phyloP scores from a whole-genome alignment of 179 eudicot genomes.

The Beta lomatogona region DNA sequence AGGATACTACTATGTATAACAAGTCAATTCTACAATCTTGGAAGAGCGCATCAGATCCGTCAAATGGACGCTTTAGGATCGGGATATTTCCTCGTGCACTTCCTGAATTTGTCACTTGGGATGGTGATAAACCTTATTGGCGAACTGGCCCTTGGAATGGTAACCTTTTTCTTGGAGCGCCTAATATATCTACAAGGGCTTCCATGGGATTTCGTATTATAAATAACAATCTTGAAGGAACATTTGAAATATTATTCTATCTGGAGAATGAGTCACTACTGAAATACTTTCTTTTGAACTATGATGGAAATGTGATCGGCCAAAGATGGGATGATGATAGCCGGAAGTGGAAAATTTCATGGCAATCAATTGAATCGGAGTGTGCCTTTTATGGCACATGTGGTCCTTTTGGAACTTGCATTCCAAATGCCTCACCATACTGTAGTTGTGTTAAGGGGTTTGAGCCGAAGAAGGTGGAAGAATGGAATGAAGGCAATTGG shows the following conservation, averaged over 20 bases:
- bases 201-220: not conserved
- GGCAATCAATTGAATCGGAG: conserved; percentile 12
- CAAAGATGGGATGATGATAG: conserved; percentile 25
- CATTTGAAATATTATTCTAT: not conserved
- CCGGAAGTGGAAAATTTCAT: conserved; percentile 25
- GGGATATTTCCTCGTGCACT: conserved; percentile 1
- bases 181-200: not conserved
- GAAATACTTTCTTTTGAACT: not conserved
- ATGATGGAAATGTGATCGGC: not conserved
- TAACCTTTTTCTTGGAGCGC: conserved; percentile 28
- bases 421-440: conserved; percentile 21
- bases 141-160: conserved; percentile 30
- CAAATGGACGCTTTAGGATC: conserved; percentile 19
- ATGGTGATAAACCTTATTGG: conserved; percentile 30
- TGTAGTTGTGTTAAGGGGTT: conserved; percentile 50
- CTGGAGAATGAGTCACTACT: not conserved
- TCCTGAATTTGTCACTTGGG: conserved; percentile 23
- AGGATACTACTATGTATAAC: not conserved
- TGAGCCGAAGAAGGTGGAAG: conserved; percentile 34
- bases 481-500: conserved; percentile 48
- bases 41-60: conserved; percentile 38
- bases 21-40: conserved; percentile 23
- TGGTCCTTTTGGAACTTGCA: conserved; percentile 49
- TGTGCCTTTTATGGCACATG: conserved; percentile 49
- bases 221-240: not conserved